Evolutionary conservation across 2,329 filamentous ascomycete genomes (phyloP), one percentile per base, ranked within the genome.

Genomic region (Pseudocercospora ulei): DNA sequence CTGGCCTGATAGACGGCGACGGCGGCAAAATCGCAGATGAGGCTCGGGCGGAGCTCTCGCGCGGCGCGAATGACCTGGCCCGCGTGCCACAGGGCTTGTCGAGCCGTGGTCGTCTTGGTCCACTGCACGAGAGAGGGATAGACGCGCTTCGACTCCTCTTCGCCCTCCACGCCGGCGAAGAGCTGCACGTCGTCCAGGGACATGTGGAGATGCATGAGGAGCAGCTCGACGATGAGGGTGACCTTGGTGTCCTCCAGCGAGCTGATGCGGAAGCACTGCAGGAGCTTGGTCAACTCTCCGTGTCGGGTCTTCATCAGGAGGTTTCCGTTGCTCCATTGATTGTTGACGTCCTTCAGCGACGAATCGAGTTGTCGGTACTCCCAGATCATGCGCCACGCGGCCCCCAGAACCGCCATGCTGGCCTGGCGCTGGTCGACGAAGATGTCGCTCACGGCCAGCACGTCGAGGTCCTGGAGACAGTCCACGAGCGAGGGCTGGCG

Each of bases 1-100:
- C 72, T 69, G 3, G 76, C 78, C 54, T 83, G 79, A 53, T 82
- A 80, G 0, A 82, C 69, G 0, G 73, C 75, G 4, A 83, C 72
- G 0, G 78, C 77, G 45, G 75, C 73, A 55, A 83, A 82, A 46
- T 79, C 75, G 39, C 56, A 58, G 14, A 60, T 56, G 6, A 59
- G 47, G 6, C 57, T 56, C n/a, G 50, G 48, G 16, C 53, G 56
- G 3, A 61, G 48, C 9, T 56, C 53, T 27, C 74, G 72, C 1
- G 76, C 78, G 25, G 72, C 70, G 5, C 75, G 70, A 3, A 83
- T 56, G 1, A 80, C 68, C 56, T 82, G 80, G 0, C 76, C 78
- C 1, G 80, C 79, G 48, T 79, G 76, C 71, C 74, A 82, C 1
- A 82, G 55, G 6, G 77, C 73, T 44, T 72, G 70, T 17, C 76